A percentile compares a stretch with the other conserved stretches of the same genome.
These are phyloP conservation scores for Rhinocladiella mackenziei DNA, from an alignment of 2,329 filamentous ascomycete genomes.

Conservation along the genomic window DNA sequence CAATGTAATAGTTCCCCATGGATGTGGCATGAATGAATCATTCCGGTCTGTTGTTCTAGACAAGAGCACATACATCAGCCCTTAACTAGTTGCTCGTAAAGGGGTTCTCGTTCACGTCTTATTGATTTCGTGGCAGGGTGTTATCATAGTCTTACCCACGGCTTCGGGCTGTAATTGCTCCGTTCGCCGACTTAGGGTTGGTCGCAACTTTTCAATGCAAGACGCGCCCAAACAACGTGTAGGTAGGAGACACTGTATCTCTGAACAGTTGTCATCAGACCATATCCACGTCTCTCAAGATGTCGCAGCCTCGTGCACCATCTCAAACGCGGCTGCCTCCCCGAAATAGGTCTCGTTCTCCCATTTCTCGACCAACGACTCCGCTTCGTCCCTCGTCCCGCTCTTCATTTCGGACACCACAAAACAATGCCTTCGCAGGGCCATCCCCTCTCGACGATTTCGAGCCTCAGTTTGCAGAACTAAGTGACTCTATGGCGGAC, in stretches of 20 bases:
- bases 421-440: constrained; percentile 53
- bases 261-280: neutral
- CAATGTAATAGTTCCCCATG: constrained; percentile 12
- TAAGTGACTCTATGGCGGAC: constrained; percentile 90
- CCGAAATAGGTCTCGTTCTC: constrained; percentile 59
- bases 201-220: no score
- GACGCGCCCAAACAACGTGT: no score
- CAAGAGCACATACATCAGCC: no score
- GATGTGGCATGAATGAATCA: neutral
- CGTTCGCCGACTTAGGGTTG: no score
- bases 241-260: no score
- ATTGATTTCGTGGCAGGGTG: no score
- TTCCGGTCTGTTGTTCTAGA: no score
- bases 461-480: constrained; percentile 86
- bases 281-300: neutral
- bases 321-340: constrained; percentile 17
- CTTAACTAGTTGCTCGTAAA: no score
- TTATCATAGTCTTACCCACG: no score
- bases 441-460: constrained; percentile 65
- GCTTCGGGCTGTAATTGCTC: no score
- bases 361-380: constrained; percentile 76
- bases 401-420: constrained; percentile 78
- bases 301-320: constrained; percentile 13
- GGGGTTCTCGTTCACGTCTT: no score
- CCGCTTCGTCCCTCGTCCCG: constrained; percentile 86